phyloP scores from a whole-genome alignment of 805 yeast species.

The Candida adriatica region DNA sequence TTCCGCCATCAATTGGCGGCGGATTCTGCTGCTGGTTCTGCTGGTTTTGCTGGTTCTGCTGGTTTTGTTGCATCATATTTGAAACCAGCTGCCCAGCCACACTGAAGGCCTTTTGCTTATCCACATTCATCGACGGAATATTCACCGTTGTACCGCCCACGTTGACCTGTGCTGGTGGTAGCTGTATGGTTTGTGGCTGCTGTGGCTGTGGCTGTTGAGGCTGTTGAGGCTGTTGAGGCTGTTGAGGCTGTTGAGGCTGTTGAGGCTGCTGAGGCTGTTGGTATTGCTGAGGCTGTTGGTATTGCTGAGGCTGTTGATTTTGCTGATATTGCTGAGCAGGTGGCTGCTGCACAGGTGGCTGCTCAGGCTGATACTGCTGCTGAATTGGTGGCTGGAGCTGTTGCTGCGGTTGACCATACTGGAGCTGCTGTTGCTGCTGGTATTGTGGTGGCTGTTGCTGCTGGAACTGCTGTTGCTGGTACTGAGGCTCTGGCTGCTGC shows the following conservation, averaged over 20 bases:
- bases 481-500: constrained; percentile 1
- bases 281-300: constrained; percentile 3
- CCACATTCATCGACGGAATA: constrained; percentile 11
- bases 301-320: too few species aligned
- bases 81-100: constrained; percentile 10
- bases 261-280: constrained; percentile 3
- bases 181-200: constrained; percentile 5
- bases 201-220: background rate
- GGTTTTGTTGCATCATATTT: constrained; percentile 5
- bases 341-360: too few species aligned
- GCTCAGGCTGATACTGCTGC: constrained; percentile 4
- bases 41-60: too few species aligned
- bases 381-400: constrained; percentile 1
- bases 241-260: too few species aligned
- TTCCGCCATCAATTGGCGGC: too few species aligned
- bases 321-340: too few species aligned
- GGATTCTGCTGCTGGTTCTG: constrained; percentile 1
- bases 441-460: constrained; percentile 6
- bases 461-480: constrained; percentile 1
- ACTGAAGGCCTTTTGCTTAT: constrained; percentile 12
- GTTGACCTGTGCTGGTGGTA: constrained; percentile 11
- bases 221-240: background rate
- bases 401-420: constrained; percentile 3
- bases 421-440: constrained; percentile 5
- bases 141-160: constrained; percentile 10